Evolutionary conservation across 805 yeast species (phyloP), one percentile per base, ranked within the genome.

Genomic region (Ogataea allantospora): DNA sequence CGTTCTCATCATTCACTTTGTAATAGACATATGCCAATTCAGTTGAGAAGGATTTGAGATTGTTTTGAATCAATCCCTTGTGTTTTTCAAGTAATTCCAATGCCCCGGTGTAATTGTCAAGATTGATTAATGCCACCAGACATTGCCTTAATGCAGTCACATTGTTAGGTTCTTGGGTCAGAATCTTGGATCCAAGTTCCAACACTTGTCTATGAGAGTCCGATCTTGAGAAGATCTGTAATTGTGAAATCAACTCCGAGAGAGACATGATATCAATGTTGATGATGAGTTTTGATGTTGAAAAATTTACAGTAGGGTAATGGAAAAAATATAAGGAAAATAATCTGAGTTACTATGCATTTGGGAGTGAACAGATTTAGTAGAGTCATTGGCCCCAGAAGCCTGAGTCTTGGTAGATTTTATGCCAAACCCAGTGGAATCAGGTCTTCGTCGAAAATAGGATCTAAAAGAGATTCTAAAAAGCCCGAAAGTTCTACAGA

Each of bases 1-100:
- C 57, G 9, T 55, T 51, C 7, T 51, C 53, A 35, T 62, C 57
- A 36, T 67, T 65, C 5, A 72, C 50, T 45, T 79, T 75, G 60
- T 83, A 83, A 51, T 70, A 70, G 6, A 79, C 65, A 50, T 83
- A 83, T 3, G 80, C 78, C 19, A 66, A 63, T 51, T 78, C 85
- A 42, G 80, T 53, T 2, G 68, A 51, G 12, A 63, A 64, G 1
- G 70, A 58, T 12, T 67, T 63, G 8, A 51, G 47, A 9, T 45
- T 39, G 15, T 33, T 30, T n/a, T 48, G 19, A 8, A 48, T 35
- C 14, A 48, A 25, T 2, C 38, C 37, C 1, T 26, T 17, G 24
- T 54, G 30, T 26, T 65, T 57, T 13, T 63, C 51, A 30, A 80
- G 54, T 24, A 73, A 47, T 37, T 68, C 62, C 13, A 59, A 47